phyloP scores from a whole-genome alignment of 441 rosid genomes.

The Melastoma candidum region DNA sequence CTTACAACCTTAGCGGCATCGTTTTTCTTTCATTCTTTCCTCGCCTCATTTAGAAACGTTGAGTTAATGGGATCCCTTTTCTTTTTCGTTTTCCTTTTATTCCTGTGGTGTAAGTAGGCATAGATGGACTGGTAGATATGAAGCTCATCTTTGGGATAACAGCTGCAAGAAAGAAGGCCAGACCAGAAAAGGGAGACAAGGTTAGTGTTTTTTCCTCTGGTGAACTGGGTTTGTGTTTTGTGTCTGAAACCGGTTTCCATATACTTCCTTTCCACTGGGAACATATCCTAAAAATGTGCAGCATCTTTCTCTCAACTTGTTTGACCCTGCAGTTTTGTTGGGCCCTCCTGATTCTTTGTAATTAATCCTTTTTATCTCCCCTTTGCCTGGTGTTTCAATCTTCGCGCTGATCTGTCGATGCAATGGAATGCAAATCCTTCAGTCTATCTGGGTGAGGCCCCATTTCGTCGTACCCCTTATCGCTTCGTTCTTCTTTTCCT shows the following conservation, averaged over 20 bases:
- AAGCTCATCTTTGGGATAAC: constrained; percentile 97
- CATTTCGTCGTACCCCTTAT: too few species aligned
- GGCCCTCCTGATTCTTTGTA: too few species aligned
- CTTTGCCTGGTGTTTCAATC: too few species aligned
- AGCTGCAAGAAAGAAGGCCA: constrained; percentile 99
- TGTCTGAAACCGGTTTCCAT: too few species aligned
- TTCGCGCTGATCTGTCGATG: constrained; percentile 20
- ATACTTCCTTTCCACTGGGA: too few species aligned
- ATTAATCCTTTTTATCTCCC: too few species aligned
- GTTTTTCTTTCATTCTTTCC: background rate
- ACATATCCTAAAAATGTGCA: too few species aligned
- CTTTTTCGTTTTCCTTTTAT: background rate
- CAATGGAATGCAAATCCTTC: constrained; percentile 29
- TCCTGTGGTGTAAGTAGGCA: constrained; percentile 31
- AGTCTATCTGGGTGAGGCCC: constrained; percentile 76
- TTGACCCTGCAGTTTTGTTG: too few species aligned
- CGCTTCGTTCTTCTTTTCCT: background rate
- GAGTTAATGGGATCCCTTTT: background rate
- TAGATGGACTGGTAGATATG: constrained; percentile 94
- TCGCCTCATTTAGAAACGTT: background rate
- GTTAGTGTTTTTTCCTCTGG: constrained; percentile 26
- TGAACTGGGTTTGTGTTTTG: background rate
- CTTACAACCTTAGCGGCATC: background rate
- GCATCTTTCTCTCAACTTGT: too few species aligned
- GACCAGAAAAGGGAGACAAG: constrained; percentile 96